Evolutionary conservation across 2,329 filamentous ascomycete species (phyloP), one percentile per base, ranked within the genome.

Genomic region (Pseudohalonectria lignicola): DNA sequence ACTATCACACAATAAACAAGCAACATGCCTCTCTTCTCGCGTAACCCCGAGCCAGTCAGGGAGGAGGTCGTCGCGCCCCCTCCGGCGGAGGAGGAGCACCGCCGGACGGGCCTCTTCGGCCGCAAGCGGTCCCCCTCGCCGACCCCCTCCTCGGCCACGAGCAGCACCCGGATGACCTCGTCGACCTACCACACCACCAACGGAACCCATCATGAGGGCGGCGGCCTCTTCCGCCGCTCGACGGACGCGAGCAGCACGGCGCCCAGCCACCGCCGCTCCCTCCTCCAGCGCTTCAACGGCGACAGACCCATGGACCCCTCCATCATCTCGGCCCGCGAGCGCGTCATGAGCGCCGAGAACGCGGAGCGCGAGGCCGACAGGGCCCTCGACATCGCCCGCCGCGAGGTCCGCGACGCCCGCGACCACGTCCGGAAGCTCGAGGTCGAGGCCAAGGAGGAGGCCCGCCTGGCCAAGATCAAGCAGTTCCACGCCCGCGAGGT

Each of bases 361-460:
- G 76, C 78, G 1, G 79, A 84, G 59, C 57, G 62, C 6, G 76
- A 82, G 15, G 80, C 79, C 0, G 79, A 83, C 47, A 64, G 70
- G 3, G 80, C 79, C 0, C 56, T 82, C 12, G 62, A 69, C 9
- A 65, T 71, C 8, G 77, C 79, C 0, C 64, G 72, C 38, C 49
- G 64, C 23, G 52, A 57, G 39, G 79, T 82, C 1, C 65, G 69
- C 19, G 74, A 80, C 45, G 79, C 80, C 0, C 63, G 72, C 23
- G 76, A 77, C 33, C 69, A 82, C 43, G 74, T 82, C 2, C 73
- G 69, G 59, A 57, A 64, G 12, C 57, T 84, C 4, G 79, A 83
- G 62, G 54, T 66, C 37, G 80, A 84, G 59, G 79, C 79, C 2
- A 67, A 66, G 47, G 76, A 80, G 56, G 76, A 81, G 51, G 73